Percentiles rank a stretch among this genome's conserved stretches.
Conservation (phyloP, 148 eudicot species). For the Amaranthus cruentus region DNA sequence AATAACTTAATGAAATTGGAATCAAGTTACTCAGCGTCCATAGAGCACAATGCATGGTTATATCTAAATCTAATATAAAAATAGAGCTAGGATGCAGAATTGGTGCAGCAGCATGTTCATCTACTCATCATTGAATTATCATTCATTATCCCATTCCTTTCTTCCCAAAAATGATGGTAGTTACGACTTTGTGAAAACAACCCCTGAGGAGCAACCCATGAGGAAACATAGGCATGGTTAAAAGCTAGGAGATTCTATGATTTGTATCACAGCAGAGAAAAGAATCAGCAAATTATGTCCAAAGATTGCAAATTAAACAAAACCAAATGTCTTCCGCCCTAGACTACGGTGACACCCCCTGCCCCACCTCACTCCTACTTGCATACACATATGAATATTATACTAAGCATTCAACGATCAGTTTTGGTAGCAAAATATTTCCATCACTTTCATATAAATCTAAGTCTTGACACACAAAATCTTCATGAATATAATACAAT, state of each 20-base stretch:
- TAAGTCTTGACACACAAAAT: neutral
- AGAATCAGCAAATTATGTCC: neutral
- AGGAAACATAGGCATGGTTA: neutral
- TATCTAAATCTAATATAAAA: neutral
- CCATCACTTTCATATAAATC: neutral
- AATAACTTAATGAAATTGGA: slow-evolving; percentile 3
- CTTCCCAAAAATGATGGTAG: neutral
- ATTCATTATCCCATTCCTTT: neutral
- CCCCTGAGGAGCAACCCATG: neutral
- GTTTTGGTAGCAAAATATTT: neutral
- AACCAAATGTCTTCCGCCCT: no score
- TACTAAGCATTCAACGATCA: neutral
- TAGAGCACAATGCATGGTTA: neutral
- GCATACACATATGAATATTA: no score
- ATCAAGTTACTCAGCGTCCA: neutral
- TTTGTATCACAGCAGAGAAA: neutral
- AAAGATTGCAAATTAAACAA: neutral
- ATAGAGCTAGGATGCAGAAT: neutral
- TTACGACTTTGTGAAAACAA: neutral
- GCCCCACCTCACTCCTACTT: no score
- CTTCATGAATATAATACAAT: neutral
- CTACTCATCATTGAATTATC: neutral
- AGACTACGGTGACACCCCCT: no score
- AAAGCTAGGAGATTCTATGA: neutral
- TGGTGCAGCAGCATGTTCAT: neutral